Evolutionary conservation across 1,139 yeast species (phyloP).

Genomic region (Meyerozyma athensensis): DNA sequence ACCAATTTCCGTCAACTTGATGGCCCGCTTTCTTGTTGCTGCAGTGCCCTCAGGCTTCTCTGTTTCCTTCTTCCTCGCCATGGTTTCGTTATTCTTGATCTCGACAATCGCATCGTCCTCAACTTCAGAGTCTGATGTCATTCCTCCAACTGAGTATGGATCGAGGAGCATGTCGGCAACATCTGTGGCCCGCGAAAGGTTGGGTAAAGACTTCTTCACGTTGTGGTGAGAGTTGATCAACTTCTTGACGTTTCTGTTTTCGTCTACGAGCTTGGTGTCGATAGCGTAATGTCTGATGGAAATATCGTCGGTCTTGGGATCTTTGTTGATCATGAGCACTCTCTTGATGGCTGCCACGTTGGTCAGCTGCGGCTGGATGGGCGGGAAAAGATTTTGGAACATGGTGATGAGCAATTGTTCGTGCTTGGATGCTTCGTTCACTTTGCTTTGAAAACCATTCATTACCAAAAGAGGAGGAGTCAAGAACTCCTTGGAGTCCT

Average conservation of each 20-base stretch:
- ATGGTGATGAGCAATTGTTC: conserved; percentile 84
- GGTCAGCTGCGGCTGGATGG: conserved; percentile 78
- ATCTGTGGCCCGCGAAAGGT: conserved; percentile 61
- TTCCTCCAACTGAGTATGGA: conserved; percentile 72
- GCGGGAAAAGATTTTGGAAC: conserved; percentile 95
- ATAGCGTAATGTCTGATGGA: conserved; percentile 90
- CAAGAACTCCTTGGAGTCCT: conserved; percentile 57
- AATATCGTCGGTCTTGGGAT: conserved; percentile 62
- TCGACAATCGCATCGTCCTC: conserved; percentile 91
- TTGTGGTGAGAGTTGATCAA: conserved; percentile 62
- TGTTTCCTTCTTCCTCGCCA: conserved; percentile 17
- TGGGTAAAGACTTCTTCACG: conserved; percentile 67
- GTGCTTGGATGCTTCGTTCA: conserved; percentile 52
- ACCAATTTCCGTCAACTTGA: conserved; percentile 88
- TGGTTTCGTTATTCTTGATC: conserved; percentile 44
- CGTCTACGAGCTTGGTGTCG: conserved; percentile 82
- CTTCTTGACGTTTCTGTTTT: conserved; percentile 73
- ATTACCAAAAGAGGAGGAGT: conserved; percentile 87
- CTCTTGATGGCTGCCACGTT: conserved; percentile 72
- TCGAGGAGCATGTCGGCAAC: conserved; percentile 82
- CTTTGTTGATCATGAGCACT: conserved; percentile 78
- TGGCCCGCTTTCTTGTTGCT: conserved; percentile 70
- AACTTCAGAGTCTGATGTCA: conserved; percentile 88
- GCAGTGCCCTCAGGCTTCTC: conserved; percentile 17
- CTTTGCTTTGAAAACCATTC: conserved; percentile 69